Conservation (phyloP, 163 green algal genomes). For the Scenedesmus sp. region DNA sequence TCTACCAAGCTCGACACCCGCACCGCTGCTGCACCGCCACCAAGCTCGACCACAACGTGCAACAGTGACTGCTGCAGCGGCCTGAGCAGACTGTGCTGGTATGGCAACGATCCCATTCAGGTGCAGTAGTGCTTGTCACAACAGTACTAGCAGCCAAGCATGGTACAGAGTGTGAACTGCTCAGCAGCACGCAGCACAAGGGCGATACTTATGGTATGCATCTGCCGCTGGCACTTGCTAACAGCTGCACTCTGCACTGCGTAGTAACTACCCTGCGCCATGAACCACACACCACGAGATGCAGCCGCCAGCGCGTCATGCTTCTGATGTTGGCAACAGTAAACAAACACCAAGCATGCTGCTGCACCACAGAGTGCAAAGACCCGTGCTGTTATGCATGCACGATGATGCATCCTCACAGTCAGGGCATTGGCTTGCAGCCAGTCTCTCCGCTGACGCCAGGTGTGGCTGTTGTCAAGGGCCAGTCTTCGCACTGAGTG, state of each 20-base stretch:
- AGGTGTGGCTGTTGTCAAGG: conserved; percentile 25
- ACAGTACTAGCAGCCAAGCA: not conserved
- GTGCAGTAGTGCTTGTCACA: too few species aligned
- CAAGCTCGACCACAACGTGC: not conserved
- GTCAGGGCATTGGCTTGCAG: not conserved
- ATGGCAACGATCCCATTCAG: not conserved
- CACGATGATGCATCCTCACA: not conserved
- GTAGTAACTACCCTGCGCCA: not conserved
- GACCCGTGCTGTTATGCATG: not conserved
- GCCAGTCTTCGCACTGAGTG: conserved; percentile 30
- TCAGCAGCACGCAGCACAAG: not conserved
- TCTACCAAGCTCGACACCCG: not conserved
- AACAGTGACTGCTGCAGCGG: not conserved
- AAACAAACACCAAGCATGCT: not conserved
- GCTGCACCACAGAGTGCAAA: not conserved
- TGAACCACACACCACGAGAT: not conserved
- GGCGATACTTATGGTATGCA: too few species aligned
- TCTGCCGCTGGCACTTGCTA: not conserved
- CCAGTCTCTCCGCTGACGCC: conserved; percentile 15
- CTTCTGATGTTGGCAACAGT: not conserved
- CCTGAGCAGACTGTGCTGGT: not conserved
- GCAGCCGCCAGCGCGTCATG: not conserved
- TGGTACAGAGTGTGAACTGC: not conserved
- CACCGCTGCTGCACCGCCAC: not conserved
- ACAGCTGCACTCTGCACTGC: not conserved